Conservation (phyloP, 2,329 filamentous ascomycete genomes). For the Ophiostoma ulmi region DNA sequence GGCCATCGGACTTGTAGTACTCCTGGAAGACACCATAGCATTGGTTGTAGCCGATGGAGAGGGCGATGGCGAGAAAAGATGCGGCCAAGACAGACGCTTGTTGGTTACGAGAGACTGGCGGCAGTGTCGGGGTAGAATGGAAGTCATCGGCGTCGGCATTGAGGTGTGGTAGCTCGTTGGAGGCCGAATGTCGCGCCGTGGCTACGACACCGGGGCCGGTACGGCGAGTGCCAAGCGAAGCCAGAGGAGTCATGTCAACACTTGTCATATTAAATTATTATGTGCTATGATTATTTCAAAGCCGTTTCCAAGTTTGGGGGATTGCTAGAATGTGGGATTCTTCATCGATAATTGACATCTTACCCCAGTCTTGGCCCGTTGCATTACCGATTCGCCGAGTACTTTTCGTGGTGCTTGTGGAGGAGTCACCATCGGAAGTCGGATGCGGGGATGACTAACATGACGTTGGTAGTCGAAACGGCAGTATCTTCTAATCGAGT, state of each 20-base stretch:
- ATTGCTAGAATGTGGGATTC: no score
- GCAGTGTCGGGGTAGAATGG: constrained; percentile 27
- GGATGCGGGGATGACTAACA: constrained; percentile 9
- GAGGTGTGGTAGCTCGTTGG: not conserved
- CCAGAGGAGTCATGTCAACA: constrained; percentile 8
- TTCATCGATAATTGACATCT: not conserved
- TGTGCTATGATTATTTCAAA: not conserved
- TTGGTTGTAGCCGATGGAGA: constrained; percentile 48
- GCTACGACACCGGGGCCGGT: constrained; percentile 18
- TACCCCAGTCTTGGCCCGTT: constrained; percentile 5
- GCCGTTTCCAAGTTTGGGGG: no score
- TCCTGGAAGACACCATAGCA: constrained; percentile 47
- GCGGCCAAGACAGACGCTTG: constrained; percentile 42
- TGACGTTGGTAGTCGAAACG: not conserved
- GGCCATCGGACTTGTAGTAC: constrained; percentile 42
- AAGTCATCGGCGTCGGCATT: constrained; percentile 18
- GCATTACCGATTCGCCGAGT: constrained; percentile 1
- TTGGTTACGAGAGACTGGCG: constrained; percentile 38
- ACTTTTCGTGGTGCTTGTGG: constrained; percentile 8
- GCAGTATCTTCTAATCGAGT: no score
- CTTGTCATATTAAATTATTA: constrained; percentile 12
- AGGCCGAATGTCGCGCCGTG: not conserved
- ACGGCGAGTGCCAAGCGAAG: constrained; percentile 15
- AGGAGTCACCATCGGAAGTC: not conserved
- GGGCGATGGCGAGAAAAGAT: constrained; percentile 41